These are phyloP conservation scores for Pisolithus microcarpus DNA, from an alignment of 768 basidiomycete genomes.

Conservation along the genomic window DNA sequence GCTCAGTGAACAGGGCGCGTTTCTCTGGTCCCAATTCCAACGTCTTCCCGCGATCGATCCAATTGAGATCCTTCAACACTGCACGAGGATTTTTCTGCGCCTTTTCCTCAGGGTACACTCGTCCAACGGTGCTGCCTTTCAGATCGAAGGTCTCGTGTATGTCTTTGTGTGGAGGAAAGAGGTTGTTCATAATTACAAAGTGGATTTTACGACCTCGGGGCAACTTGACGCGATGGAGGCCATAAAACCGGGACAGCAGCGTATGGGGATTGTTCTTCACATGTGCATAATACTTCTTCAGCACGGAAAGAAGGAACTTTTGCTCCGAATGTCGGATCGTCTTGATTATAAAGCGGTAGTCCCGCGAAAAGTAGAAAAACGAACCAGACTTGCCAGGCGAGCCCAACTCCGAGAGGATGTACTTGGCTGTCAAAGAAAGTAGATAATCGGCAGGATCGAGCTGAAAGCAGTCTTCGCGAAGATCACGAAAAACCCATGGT, in stretches of 20 bases:
- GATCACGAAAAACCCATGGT: constrained; percentile 93
- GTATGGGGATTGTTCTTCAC: constrained; percentile 90
- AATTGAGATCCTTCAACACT: constrained; percentile 93
- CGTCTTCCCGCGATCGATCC: constrained; percentile 73
- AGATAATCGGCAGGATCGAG: constrained; percentile 98
- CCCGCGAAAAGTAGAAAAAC: constrained; percentile 99
- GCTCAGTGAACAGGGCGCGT: constrained; percentile 82
- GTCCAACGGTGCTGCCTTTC: constrained; percentile 89
- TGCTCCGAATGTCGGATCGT: constrained; percentile 94
- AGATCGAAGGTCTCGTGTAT: constrained; percentile 97
- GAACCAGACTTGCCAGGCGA: constrained; percentile 98
- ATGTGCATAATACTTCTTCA: constrained; percentile 79
- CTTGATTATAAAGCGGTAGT: constrained; percentile 99
- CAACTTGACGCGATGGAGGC: constrained; percentile 94
- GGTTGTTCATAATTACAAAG: constrained; percentile 99
- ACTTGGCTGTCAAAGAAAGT: constrained; percentile 91
- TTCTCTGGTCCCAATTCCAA: constrained; percentile 97
- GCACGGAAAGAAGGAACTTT: constrained; percentile 82
- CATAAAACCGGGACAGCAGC: constrained; percentile 89
- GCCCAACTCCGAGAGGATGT: constrained; percentile 95
- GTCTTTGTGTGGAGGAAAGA: constrained; percentile 96
- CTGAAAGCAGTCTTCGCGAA: constrained; percentile 91
- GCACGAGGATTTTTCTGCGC: constrained; percentile 72
- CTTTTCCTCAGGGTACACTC: constrained; percentile 82
- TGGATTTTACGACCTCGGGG: constrained; percentile 93